These are phyloP conservation scores for Emmonsiellopsis sp. DNA, from an alignment of 2,329 filamentous ascomycete species.

Conservation along the genomic window DNA sequence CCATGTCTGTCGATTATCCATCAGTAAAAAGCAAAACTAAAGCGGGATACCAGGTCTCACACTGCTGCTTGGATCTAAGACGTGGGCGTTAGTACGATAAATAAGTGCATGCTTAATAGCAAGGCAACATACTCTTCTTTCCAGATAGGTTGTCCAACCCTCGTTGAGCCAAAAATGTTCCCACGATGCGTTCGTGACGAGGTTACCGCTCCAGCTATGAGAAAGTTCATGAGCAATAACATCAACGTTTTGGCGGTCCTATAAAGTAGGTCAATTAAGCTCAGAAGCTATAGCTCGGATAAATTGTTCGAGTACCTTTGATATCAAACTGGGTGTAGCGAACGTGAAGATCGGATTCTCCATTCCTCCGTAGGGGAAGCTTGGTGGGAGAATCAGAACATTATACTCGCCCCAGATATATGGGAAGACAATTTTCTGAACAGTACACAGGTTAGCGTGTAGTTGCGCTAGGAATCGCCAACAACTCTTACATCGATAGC, in stretches of 20 bases:
- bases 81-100: constrained; percentile 11
- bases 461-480: background rate
- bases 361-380: constrained; percentile 76
- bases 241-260: constrained; percentile 80
- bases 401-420: constrained; percentile 97
- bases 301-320: constrained; percentile 44
- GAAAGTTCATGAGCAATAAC: constrained; percentile 82
- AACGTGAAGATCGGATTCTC: constrained; percentile 94
- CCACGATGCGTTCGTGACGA: constrained; percentile 46
- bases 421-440: constrained; percentile 59
- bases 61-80: constrained; percentile 32
- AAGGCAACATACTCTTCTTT: constrained; percentile 52
- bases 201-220: constrained; percentile 80
- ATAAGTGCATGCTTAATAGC: background rate
- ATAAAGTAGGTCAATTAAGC: background rate
- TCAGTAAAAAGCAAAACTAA: background rate
- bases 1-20: constrained; percentile 52
- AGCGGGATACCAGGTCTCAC: constrained; percentile 17
- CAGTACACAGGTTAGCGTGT: constrained; percentile 7
- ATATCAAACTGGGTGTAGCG: constrained; percentile 89
- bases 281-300: background rate
- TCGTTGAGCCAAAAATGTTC: constrained; percentile 55
- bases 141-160: constrained; percentile 92
- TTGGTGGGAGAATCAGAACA: constrained; percentile 78
- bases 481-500: constrained; percentile 54